Conservation (phyloP, 257 asterid genomes). For the Solanum okadae region DNA sequence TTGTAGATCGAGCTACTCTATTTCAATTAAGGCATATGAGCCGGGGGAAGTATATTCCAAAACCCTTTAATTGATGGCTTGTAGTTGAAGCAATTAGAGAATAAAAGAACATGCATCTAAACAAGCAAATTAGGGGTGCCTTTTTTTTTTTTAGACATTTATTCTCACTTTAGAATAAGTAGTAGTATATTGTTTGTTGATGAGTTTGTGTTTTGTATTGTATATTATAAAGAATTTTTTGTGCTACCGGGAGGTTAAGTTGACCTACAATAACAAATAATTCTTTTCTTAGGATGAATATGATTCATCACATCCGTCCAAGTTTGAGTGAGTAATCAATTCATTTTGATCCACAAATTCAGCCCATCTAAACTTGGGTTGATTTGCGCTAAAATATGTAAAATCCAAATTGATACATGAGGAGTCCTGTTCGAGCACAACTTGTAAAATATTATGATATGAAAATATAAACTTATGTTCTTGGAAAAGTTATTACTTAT, state of each 20-base stretch:
- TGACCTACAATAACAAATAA: not conserved
- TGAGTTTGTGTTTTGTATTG: not conserved
- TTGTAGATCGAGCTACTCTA: accelerated
- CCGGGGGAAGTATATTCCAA: not conserved
- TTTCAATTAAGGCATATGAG: not conserved
- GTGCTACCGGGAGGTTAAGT: not conserved
- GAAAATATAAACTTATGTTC: not conserved
- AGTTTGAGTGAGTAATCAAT: not conserved
- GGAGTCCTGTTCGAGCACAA: not conserved
- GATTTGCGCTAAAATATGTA: not conserved
- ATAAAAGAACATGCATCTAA: not conserved
- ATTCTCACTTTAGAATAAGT: not conserved
- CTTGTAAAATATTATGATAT: not conserved
- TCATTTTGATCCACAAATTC: not conserved
- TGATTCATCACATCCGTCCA: not conserved
- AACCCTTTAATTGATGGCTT: not conserved
- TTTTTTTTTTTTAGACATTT: not conserved
- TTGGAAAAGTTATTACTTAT: too few species aligned
- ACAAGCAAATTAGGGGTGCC: not conserved
- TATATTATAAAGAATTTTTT: not conserved
- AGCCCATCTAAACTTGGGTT: not conserved
- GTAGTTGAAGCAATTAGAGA: not conserved
- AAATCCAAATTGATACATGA: not conserved
- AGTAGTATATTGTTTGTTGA: not conserved
- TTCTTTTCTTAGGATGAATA: not conserved